A percentile compares a stretch with the other conserved stretches of the same genome.
Conservation (phyloP, 345 rosid genomes). For the Lepidium didymum region DNA sequence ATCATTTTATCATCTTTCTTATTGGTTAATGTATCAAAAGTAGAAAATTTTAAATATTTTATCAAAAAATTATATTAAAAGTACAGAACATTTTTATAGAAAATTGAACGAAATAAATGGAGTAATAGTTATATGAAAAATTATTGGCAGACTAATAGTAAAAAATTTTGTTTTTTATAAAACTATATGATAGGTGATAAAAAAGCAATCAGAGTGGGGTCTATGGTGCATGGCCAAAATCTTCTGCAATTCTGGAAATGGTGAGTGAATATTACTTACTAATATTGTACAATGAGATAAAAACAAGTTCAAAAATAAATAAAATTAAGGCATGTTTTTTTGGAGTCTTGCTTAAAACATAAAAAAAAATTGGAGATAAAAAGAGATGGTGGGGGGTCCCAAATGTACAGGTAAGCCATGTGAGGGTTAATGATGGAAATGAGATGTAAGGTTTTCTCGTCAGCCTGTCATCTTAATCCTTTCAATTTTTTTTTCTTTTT, state of each 20-base stretch:
- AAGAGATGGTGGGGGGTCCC: slow-evolving; percentile 30
- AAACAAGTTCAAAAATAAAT: neutral
- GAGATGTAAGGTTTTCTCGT: slow-evolving; percentile 29
- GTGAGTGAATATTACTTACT: neutral
- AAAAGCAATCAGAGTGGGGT: slow-evolving; percentile 10
- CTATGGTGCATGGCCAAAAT: slow-evolving; percentile 23
- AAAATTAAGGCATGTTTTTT: slow-evolving; percentile 7
- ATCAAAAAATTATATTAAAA: too few relatives aligned
- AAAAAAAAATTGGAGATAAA: neutral
- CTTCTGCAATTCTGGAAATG: slow-evolving; percentile 18
- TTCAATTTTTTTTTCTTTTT: slow-evolving; percentile 1
- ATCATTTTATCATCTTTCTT: too few relatives aligned
- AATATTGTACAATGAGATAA: neutral
- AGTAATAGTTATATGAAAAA: too few relatives aligned
- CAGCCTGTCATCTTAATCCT: slow-evolving; percentile 36
- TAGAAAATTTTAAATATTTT: too few relatives aligned
- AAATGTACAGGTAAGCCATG: slow-evolving; percentile 46
- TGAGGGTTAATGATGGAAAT: slow-evolving; percentile 47
- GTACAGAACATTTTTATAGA: too few relatives aligned
- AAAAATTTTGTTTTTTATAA: neutral
- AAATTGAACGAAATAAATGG: too few relatives aligned
- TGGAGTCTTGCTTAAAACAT: neutral
- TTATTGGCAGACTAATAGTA: neutral
- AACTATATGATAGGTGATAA: slow-evolving; percentile 13
- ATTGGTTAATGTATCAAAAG: too few relatives aligned